A percentile compares a stretch with the other conserved stretches of the same genome.
These are phyloP conservation scores for Fusarium sp. DNA, from an alignment of 2,329 filamentous ascomycete species.

Conservation along the genomic window DNA sequence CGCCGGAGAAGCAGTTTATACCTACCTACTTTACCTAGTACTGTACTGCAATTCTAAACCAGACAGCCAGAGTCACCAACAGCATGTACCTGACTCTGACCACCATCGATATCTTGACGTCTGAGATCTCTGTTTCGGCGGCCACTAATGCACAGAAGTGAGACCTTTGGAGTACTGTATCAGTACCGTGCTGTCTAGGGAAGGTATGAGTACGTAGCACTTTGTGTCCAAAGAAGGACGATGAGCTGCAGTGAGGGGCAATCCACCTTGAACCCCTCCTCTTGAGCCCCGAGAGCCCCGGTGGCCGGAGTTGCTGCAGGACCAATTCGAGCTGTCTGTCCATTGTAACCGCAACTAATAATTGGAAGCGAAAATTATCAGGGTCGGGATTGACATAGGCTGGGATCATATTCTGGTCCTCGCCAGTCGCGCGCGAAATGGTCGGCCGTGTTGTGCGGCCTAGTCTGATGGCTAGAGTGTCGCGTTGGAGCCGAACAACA, in stretches of 20 bases:
- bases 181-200: constrained; percentile 33
- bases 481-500: constrained; percentile 35
- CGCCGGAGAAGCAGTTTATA: constrained; percentile 10
- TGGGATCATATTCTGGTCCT: constrained; percentile 28
- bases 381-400: constrained; percentile 24
- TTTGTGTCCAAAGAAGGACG: constrained; percentile 15
- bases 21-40: no score
- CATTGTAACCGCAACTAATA: constrained; percentile 31
- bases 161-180: constrained; percentile 29
- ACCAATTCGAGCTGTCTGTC: constrained; percentile 29
- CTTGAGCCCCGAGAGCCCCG: constrained; percentile 31
- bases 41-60: not conserved
- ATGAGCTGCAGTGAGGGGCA: constrained; percentile 33
- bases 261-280: constrained; percentile 32
- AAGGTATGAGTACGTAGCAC: constrained; percentile 25
- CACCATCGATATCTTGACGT: constrained; percentile 41
- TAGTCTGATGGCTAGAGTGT: constrained; percentile 33
- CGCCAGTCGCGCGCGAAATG: constrained; percentile 39
- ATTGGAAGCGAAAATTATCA: constrained; percentile 39
- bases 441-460: constrained; percentile 38
- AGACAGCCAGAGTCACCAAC: not conserved
- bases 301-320: constrained; percentile 29
- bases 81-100: constrained; percentile 42
- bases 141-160: constrained; percentile 48
- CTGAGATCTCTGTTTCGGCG: constrained; percentile 47